Evolutionary conservation across 352 stramenopile species (phyloP), one percentile per base, ranked within the genome.

Genomic region (Pythium utonaiense): DNA sequence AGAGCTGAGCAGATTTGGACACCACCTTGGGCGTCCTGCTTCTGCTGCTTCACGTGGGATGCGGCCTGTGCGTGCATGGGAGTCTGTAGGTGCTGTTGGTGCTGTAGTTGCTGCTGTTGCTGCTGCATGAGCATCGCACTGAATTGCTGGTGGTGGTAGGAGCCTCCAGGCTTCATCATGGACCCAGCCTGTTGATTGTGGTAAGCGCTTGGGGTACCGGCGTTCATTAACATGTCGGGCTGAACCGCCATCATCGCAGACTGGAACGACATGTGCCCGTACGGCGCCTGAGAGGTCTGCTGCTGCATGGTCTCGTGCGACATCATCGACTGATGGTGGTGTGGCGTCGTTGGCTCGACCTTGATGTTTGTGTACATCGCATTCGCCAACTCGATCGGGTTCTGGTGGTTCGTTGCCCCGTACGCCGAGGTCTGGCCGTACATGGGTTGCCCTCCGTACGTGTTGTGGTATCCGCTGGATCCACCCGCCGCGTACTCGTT

Each of bases 1-100:
- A 89, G 64, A 6, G 85, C 80, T 21, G 83, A 87, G 64, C 83
- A 92, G 28, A 92, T 74, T 64, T 88, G 82, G 1, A 64, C 66
- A n/a, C 66, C 71, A 9, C 77, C 71, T 24, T 77, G 71, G 3
- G 68, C 63, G 19, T 92, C 79, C 21, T 71, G 68, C 42, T 85
- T 77, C 17, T 78, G 69, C 61, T 88, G 81, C 59, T 83, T 83
- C 28, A 70, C 70, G 28, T 87, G 75, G 28, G 68, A 71, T n/a
- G 73, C 65, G 65, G 80, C 27, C 21, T 62, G 57, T 8, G n/a
- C 40, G 13, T 67, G 62, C 42, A 64, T 34, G 25, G 49, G 25
- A 13, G 38, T 53, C 40, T 64, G 57, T 42, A 40, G 30, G 66
- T 69, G 52, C 34, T 69, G 61, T 31, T 83, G 72, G 8, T 76